Base-by-base conservation (phyloP, 345 rosid genomes). In the Euclidium syriacum region DNA sequence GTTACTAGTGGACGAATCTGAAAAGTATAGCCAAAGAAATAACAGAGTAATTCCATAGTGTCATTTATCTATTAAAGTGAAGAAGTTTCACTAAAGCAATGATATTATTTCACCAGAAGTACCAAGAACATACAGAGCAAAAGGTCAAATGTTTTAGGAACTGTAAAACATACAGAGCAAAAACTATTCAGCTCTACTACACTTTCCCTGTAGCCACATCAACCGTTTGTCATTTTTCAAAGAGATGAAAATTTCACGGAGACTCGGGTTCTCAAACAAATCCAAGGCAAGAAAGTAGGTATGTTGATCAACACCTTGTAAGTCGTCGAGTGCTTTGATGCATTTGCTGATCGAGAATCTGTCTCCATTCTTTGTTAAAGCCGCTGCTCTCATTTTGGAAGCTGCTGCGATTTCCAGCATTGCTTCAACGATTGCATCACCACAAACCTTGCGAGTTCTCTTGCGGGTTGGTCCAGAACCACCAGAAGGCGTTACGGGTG, bases 351-450 rank as follows among this genome's bases (percentile, higher is more conserved):
- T 84, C 7, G 96, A 87, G 78, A 82, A 85, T 16, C 79, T 82
- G 22, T 87, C 97, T 30, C 77, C 87, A 6, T 70, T 84, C 78
- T 78, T 87, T 52, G 78, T 64, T 49, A 85, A 78, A 20, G 88
- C 80, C 3, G 88, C 79, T 0, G 92, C 87, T 80, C 95, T 83
- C 88, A 78, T 77, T 65, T 83, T 85, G 1, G 85, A 91, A 57
- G 86, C 95, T 48, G 92, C 85, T 1, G 96, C 96, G 24, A 91
- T 91, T 73, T 86, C 92, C 4, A 88, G 80, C 95, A 86, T 88
- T 14, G 96, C 98, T 42, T 91, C 98, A 25, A 84, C 95, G 27
- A 83, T 88, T 35, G 95, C 88, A 69, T 86, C 92, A 34, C 95
- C 96, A 7, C 83, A 76, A 44, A 88, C 88, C 73, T 83, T 83